Base-by-base conservation (phyloP, 208 protist genomes). In the Acanthamoeba sp. region DNA sequence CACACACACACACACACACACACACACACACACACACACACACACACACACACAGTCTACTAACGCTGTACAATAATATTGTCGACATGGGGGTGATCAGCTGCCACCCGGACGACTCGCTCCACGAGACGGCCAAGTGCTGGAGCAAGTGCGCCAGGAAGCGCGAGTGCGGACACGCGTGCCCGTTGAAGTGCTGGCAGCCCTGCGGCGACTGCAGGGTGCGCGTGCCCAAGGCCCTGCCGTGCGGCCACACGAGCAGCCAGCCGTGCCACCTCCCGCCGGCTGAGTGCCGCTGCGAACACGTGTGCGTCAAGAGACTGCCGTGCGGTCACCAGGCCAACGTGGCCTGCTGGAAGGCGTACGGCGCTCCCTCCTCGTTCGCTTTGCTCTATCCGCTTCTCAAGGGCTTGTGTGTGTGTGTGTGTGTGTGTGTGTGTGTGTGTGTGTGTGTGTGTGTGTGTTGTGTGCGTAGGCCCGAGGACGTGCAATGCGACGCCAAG, bases 101-200 rank as follows among this genome's bases (percentile, higher is more conserved):
- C 14, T 96, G 95, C 29, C 95, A 96, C 66, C 42, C 78, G 0
- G 87, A 91, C 14, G 84, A 91, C 16, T 73, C 6, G 18, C 7
- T 93, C 34, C 95, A 96, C 52, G 29, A 52, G 5, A 40, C 20
- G 6, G 24, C 93, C 6, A 90, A 80, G n/a, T 96, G 95, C 57
- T 9, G 18, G 2, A 50, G 45, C 20, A 57, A n/a, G 34, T 96
- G 94, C 69, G 32, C 69, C 40, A 92, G 64, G 38, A 42, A 32
- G 5, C 42, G 78, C 27, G 36, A 42, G 14, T 96, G 95, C 69
- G 84, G 87, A 1, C 95, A 96, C 48, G 18, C 20, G 45, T 95
- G 94, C 36, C 57, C 20, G n/a, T 14, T 16, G 7, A 69, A 50
- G 29, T 96, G 95, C 66, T 80, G 48, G 27, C 29, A 92, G 20